These are phyloP conservation scores for Trametes maxima DNA, from an alignment of 768 basidiomycete species.

Conservation along the genomic window DNA sequence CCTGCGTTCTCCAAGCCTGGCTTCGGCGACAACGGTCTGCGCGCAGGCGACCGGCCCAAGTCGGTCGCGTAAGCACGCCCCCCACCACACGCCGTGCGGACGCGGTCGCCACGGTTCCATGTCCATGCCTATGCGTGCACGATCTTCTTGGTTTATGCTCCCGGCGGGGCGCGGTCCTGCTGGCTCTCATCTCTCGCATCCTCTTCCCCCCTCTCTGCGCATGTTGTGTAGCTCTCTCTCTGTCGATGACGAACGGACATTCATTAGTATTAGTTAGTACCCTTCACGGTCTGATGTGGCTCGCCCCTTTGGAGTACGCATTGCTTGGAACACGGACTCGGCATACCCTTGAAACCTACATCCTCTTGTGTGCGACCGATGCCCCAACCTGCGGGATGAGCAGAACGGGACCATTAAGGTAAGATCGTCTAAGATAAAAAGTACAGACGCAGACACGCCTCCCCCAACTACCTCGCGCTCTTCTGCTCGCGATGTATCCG, in stretches of 20 bases:
- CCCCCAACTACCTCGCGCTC: conserved; percentile 1
- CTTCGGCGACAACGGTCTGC: conserved; percentile 21
- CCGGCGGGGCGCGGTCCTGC: background rate
- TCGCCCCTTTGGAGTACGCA: background rate
- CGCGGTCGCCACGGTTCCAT: background rate
- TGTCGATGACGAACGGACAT: conserved; percentile 22
- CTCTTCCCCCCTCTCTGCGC: background rate
- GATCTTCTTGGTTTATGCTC: conserved; percentile 1
- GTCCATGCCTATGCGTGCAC: background rate
- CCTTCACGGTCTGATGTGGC: background rate
- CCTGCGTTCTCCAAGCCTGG: conserved; percentile 36
- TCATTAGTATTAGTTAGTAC: conserved; percentile 16
- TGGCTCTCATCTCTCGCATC: background rate
- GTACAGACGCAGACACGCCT: background rate
- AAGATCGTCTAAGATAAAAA: background rate
- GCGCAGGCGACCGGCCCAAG: conserved; percentile 42
- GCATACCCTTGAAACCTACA: conserved; percentile 3
- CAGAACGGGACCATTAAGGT: too few species aligned
- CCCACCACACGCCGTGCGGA: background rate
- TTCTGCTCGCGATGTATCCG: conserved; percentile 30
- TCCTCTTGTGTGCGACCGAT: background rate
- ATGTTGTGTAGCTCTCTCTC: conserved; percentile 21
- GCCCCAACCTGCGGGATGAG: too few species aligned
- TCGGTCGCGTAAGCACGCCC: conserved; percentile 39
- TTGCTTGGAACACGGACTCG: conserved; percentile 17